Evolutionary conservation across 2,329 filamentous ascomycete genomes (phyloP).

Genomic region (Fusarium liriodendri): DNA sequence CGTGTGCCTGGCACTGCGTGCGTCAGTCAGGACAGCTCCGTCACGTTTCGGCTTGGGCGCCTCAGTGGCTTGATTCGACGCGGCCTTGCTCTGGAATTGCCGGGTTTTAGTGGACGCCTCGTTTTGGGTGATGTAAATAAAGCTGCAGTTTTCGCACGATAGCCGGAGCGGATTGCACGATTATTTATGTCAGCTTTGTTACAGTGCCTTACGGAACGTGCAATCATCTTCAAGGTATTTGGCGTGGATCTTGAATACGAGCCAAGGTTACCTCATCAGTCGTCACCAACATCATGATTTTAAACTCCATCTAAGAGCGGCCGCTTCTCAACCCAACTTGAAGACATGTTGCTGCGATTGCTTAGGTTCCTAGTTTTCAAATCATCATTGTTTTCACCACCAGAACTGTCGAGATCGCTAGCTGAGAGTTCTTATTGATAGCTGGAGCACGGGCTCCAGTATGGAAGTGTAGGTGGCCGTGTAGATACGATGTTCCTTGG

Average conservation of each 20-base stretch:
- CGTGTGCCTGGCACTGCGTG: background rate
- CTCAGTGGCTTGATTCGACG: constrained; percentile 36
- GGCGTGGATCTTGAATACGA: background rate
- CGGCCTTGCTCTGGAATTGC: constrained; percentile 1
- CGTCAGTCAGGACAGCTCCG: background rate
- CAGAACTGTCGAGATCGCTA: background rate
- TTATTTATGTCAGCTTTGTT: background rate
- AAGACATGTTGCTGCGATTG: background rate
- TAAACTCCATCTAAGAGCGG: background rate
- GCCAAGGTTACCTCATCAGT: background rate
- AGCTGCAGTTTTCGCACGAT: background rate
- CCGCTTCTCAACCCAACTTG: background rate
- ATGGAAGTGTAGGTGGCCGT: background rate
- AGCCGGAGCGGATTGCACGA: background rate
- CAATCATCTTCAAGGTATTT: background rate
- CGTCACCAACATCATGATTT: background rate
- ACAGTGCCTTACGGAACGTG: background rate
- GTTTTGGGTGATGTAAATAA: constrained; percentile 2
- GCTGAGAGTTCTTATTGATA: background rate
- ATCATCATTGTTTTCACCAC: background rate
- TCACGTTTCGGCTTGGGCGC: constrained; percentile 25
- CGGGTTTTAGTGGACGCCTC: constrained; percentile 18
- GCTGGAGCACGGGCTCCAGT: no score
- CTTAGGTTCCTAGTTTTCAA: background rate
- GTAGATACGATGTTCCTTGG: background rate